A percentile compares a stretch with the other conserved stretches of the same genome.
Conservation (phyloP, 163 green algal genomes). For the Scenedesmus sp. region DNA sequence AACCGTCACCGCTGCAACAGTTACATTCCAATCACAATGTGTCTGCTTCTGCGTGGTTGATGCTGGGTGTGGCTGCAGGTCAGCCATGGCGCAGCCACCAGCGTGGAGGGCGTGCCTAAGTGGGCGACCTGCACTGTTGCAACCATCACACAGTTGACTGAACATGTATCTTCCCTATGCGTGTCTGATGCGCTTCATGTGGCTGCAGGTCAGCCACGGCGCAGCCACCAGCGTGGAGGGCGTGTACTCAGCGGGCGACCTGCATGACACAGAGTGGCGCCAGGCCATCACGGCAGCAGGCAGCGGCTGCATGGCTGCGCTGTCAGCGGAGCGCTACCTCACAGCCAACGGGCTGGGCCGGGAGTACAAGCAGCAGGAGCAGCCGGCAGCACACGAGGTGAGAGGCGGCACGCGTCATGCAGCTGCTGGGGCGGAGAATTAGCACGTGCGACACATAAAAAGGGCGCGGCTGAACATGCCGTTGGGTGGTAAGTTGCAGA, state of each 20-base stretch:
- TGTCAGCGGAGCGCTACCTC: conserved; percentile 96
- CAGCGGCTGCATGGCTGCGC: conserved; percentile 93
- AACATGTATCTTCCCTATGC: not conserved
- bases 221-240: conserved; percentile 86
- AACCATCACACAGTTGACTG: too few relatives aligned
- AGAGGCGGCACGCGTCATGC: not conserved
- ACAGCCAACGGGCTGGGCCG: conserved; percentile 74
- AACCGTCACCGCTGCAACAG: not conserved
- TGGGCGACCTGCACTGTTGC: too few relatives aligned
- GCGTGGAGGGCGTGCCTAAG: conserved; percentile 53
- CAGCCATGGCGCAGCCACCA: conserved; percentile 78
- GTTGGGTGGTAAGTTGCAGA: not conserved
- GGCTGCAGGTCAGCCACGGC: conserved; percentile 71
- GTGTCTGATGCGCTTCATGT: not conserved
- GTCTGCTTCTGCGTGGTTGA: not conserved
- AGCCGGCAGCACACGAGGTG: conserved; percentile 32
- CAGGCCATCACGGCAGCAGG: conserved; percentile 96
- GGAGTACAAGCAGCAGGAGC: conserved; percentile 66
- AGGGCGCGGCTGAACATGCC: not conserved
- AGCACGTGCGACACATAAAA: not conserved
- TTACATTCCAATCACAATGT: too few relatives aligned
- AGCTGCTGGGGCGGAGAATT: not conserved
- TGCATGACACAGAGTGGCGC: conserved; percentile 93
- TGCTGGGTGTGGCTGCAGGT: conserved; percentile 62
- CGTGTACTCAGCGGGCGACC: conserved; percentile 92